A percentile compares a stretch with the other conserved stretches of the same genome.
Conservation (phyloP, 1,284 basidiomycete genomes). For the Violaceomyces palustris region DNA sequence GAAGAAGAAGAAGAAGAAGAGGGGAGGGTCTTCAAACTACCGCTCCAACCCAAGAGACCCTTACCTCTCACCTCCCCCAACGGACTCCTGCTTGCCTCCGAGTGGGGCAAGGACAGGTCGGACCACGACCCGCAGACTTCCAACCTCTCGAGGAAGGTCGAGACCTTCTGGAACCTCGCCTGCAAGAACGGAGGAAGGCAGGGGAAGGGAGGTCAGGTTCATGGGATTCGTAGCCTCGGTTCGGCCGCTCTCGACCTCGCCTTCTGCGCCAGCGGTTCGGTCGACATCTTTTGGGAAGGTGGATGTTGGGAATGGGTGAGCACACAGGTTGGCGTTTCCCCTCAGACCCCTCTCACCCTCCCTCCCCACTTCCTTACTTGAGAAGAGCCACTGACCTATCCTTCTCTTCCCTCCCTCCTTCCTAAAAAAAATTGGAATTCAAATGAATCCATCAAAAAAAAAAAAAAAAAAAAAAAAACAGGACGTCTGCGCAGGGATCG, state of each 20-base stretch:
- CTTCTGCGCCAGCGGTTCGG: conserved; percentile 40
- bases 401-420: no score
- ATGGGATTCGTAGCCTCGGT: conserved; percentile 43
- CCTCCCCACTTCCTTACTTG: no score
- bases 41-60: conserved; percentile 25
- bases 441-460: no score
- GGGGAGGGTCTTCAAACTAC: no score
- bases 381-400: no score
- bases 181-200: conserved; percentile 10
- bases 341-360: no score
- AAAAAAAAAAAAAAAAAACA: no score
- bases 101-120: conserved; percentile 47
- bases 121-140: conserved; percentile 9
- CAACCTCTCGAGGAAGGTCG: conserved; percentile 39
- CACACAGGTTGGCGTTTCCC: no score
- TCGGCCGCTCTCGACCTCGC: conserved; percentile 43
- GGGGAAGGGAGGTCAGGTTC: conserved; percentile 29
- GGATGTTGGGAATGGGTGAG: conserved; percentile 52
- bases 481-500: conserved; percentile 44
- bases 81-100: conserved; percentile 40
- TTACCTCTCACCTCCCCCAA: conserved; percentile 37
- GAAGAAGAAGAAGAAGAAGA: no score
- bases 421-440: no score
- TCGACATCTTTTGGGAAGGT: conserved; percentile 45
- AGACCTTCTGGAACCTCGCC: conserved; percentile 42